Evolutionary conservation across 176 grass and related monocot species (phyloP).

Genomic region (Avena eriantha): DNA sequence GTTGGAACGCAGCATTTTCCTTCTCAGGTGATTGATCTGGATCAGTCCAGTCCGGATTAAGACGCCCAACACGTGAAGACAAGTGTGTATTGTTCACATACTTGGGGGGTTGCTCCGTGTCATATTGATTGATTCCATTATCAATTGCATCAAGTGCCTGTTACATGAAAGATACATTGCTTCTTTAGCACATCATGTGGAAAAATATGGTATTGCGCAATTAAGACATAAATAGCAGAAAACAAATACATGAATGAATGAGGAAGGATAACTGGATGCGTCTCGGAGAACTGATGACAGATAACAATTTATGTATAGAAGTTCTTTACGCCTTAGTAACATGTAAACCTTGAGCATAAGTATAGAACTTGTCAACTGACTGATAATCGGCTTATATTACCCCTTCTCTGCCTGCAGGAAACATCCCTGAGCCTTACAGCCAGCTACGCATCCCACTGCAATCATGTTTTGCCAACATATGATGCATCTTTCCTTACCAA

Average conservation of each 20-base stretch:
- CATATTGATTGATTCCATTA: constrained; percentile 96
- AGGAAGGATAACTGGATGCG: background rate
- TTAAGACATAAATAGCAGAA: constrained; percentile 10
- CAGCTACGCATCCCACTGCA: background rate
- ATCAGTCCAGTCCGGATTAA: constrained; percentile 92
- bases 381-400: background rate
- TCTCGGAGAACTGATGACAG: background rate
- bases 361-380: background rate
- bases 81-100: constrained; percentile 95
- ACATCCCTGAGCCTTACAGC: background rate
- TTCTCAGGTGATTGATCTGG: constrained; percentile 93
- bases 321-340: constrained; percentile 3
- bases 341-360: background rate
- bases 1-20: constrained; percentile 85
- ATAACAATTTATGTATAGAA: background rate
- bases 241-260: constrained; percentile 6
- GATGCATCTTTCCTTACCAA: background rate
- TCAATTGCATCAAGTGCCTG: constrained; percentile 97
- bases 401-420: background rate
- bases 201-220: background rate
- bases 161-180: constrained; percentile 28
- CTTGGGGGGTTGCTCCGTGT: constrained; percentile 86
- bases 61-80: constrained; percentile 81
- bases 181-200: constrained; percentile 20
- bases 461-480: constrained; percentile 4